Base-by-base conservation (phyloP, 1,284 basidiomycete genomes). In the Ceratobasidium sp. region DNA sequence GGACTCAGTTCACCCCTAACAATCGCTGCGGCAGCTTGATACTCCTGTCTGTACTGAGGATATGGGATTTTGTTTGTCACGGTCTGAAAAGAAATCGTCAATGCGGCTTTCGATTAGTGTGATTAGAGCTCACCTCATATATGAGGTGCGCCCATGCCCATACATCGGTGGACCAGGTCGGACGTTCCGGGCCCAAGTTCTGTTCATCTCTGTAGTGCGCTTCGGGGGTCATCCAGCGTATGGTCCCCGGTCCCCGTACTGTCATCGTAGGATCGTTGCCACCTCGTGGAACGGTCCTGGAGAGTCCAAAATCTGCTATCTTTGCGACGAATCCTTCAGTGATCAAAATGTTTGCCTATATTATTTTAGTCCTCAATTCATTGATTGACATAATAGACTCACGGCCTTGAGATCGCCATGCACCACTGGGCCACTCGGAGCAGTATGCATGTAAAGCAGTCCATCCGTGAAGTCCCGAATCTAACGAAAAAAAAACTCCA, bases 191-290 rank as follows among this genome's bases (percentile, higher is more conserved):
- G 3, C 12, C n/a, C 6, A 23, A 2, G 3, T 10, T 18, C 1
- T 49, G 13, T 6, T 3, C 13, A 23, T 51, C 10, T 15, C 46
- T 33, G 13, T 13, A 12, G 10, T 26, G 28, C 49, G 66, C 44
- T 53, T 68, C 66, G 49, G 66, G 66, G 23, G 66, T 51, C 66
- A 68, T 68, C 66, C 66, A 68, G 13, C 66, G 66, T n/a, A 49
- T 7, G 23, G 66, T 68, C 20, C 66, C 66, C 13, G 66, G 66
- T 26, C 66, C 66, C 33, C 13, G 42, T 15, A 68, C 18, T 9
- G 44, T 49, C 66, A 68, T 68, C 12, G 66, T 68, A 12, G n/a
- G 23, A 15, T 53, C 18, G 28, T 51, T 33, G 3, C 53, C 7
- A 26, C 12, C 12, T 33, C 46, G 51, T 44, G 20, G n/a, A 15